These are phyloP conservation scores for Salisapilia sapeloensis DNA, from an alignment of 352 stramenopile species.

Conservation along the genomic window DNA sequence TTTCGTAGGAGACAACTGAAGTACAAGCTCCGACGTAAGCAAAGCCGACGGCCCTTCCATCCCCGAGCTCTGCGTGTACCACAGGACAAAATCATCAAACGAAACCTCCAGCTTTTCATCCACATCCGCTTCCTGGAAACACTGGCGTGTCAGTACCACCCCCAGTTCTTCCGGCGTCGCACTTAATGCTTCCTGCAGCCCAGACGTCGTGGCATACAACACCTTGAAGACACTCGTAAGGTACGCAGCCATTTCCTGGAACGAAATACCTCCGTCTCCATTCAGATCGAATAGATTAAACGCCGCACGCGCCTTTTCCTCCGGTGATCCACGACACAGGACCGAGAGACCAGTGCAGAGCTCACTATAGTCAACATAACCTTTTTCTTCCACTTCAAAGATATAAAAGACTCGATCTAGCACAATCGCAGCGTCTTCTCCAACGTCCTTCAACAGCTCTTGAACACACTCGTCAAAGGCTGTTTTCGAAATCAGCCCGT, in stretches of 20 bases:
- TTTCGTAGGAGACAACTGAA: too few species aligned
- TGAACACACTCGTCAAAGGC: constrained; percentile 76
- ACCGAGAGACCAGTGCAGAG: constrained; percentile 68
- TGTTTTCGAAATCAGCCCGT: constrained; percentile 61
- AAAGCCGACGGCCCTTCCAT: constrained; percentile 30
- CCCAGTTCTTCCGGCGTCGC: constrained; percentile 57
- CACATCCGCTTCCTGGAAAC: constrained; percentile 69
- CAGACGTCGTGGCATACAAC: constrained; percentile 63
- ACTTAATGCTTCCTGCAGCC: constrained; percentile 29
- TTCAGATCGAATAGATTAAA: constrained; percentile 81
- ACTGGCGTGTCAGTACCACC: constrained; percentile 64
- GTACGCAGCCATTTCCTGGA: constrained; percentile 84
- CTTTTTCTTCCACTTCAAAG: constrained; percentile 66
- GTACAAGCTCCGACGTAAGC: too few species aligned
- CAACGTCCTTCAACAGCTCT: constrained; percentile 61
- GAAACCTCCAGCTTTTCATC: constrained; percentile 66
- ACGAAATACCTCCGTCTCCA: constrained; percentile 64
- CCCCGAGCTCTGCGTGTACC: constrained; percentile 50
- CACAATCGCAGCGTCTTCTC: constrained; percentile 40
- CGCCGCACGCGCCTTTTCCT: constrained; percentile 75
- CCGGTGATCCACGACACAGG: constrained; percentile 52
- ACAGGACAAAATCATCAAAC: constrained; percentile 77
- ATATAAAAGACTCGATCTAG: constrained; percentile 66
- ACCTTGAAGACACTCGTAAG: constrained; percentile 77
- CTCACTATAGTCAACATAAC: constrained; percentile 73